Conservation (phyloP, 176 grass and related monocot species). For the Avena eriantha region DNA sequence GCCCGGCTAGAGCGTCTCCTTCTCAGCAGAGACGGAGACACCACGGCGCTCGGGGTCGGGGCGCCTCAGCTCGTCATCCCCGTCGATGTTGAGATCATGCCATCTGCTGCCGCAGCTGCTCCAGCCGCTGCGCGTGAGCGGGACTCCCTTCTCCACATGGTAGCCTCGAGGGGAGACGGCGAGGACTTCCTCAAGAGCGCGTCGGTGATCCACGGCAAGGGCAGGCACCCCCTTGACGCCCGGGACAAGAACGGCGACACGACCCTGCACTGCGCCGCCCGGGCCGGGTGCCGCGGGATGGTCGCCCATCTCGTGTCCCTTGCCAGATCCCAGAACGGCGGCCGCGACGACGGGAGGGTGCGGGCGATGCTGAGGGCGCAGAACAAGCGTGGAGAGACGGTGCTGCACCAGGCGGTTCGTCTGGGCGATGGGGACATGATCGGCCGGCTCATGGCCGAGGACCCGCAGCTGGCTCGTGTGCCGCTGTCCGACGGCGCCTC, state of each 20-base stretch:
- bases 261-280: conserved; percentile 17
- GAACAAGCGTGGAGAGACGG: neutral
- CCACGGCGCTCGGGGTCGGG: neutral
- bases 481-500: neutral
- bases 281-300: neutral
- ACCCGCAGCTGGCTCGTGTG: neutral
- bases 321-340: neutral
- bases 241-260: conserved; percentile 5
- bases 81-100: neutral
- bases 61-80: neutral
- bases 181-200: neutral
- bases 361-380: neutral
- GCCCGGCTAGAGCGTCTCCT: neutral
- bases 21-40: neutral
- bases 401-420: neutral
- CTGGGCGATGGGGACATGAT: neutral
- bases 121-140: too few species aligned
- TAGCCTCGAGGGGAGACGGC: neutral
- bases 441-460: neutral
- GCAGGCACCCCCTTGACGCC: neutral
- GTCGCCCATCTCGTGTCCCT: neutral
- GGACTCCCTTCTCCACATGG: conserved; percentile 16
- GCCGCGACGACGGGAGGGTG: neutral
- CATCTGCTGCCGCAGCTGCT: neutral
- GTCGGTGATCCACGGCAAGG: neutral